Evolutionary conservation across 768 basidiomycete species (phyloP).

Genomic region (Boletales sp.): DNA sequence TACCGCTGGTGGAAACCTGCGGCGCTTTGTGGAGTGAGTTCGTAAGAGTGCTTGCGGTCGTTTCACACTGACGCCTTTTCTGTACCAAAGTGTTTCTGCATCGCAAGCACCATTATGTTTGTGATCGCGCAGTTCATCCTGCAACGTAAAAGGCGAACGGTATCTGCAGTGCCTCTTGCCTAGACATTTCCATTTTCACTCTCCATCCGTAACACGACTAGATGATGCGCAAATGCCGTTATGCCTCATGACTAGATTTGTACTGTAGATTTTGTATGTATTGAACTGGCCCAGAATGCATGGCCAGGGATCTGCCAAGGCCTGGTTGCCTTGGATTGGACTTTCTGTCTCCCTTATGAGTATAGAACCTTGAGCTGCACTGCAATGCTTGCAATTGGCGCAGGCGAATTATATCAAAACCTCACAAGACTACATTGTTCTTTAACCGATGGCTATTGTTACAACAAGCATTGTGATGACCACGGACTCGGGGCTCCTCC

Average conservation of each 20-base stretch:
- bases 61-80: slow-evolving; percentile 1
- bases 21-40: slow-evolving; percentile 43
- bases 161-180: not conserved
- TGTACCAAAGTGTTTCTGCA: slow-evolving; percentile 11
- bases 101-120: slow-evolving; percentile 17
- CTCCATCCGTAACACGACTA: not conserved
- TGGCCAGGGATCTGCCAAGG: not conserved
- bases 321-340: not conserved
- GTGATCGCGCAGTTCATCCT: slow-evolving; percentile 6
- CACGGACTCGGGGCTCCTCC: not conserved
- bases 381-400: no score
- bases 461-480: not conserved
- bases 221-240: not conserved
- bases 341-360: no score
- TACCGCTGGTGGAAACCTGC: slow-evolving; percentile 57
- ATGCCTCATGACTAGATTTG: not conserved
- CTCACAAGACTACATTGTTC: not conserved
- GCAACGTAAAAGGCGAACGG: not conserved
- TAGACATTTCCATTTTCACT: not conserved
- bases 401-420: not conserved
- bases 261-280: not conserved
- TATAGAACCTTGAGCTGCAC: not conserved
- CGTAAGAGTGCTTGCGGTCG: not conserved
- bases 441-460: not conserved
- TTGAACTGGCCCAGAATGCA: not conserved